phyloP scores from a whole-genome alignment of 495 filamentous ascomycete genomes.

The Hypoxylon perforatum region DNA sequence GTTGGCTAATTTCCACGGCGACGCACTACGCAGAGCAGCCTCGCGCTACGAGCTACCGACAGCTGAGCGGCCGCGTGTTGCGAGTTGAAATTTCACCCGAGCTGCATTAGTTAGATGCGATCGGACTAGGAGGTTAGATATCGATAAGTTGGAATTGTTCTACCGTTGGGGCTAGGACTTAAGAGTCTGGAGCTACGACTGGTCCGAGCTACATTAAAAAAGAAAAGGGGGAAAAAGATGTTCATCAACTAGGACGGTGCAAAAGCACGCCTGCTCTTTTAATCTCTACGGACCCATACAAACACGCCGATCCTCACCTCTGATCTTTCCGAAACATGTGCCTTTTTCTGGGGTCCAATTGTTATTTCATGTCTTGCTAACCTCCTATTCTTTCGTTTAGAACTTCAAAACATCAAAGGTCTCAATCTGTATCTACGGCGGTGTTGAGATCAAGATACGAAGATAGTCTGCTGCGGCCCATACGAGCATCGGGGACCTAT shows the following conservation, averaged over 20 bases:
- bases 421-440: constrained; percentile 33
- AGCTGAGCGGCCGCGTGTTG: constrained; percentile 34
- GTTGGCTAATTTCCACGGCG: constrained; percentile 39
- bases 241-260: constrained; percentile 28
- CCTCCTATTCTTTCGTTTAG: constrained; percentile 33
- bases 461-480: constrained; percentile 27
- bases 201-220: constrained; percentile 25
- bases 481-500: constrained; percentile 6
- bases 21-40: constrained; percentile 33
- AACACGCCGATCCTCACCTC: constrained; percentile 42
- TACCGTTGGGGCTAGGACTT: constrained; percentile 1
- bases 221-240: constrained; percentile 8
- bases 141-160: constrained; percentile 14
- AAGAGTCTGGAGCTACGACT: constrained; percentile 14
- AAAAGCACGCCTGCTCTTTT: constrained; percentile 41
- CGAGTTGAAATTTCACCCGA: constrained; percentile 6
- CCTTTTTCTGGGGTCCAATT: constrained; percentile 4
- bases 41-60: constrained; percentile 37
- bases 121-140: constrained; percentile 15
- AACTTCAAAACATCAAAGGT: constrained; percentile 32
- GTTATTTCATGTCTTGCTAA: constrained; percentile 33
- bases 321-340: constrained; percentile 25
- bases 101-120: constrained; percentile 6
- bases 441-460: constrained; percentile 26
- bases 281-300: constrained; percentile 43